Conservation (phyloP, 106 monocot species). For the Allium fistulosum region DNA sequence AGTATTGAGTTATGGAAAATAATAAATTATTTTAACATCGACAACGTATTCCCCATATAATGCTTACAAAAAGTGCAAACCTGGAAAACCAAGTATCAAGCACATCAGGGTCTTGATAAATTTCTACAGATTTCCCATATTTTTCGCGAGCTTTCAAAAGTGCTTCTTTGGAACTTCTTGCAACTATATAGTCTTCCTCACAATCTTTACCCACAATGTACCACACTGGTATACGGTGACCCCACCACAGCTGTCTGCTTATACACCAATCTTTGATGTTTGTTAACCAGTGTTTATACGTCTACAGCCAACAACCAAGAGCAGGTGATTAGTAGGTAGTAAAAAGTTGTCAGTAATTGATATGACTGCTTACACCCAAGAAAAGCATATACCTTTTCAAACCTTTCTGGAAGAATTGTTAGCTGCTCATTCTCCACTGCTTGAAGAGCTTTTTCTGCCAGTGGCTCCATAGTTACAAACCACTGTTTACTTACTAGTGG, state of each 20-base stretch:
- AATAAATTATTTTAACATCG: no score
- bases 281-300: slow-evolving; percentile 92
- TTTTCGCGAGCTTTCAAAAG: slow-evolving; percentile 61
- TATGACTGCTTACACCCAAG: background rate
- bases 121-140: slow-evolving; percentile 88
- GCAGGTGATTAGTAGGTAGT: background rate
- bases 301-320: slow-evolving; percentile 34
- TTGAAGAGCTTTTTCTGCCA: slow-evolving; percentile 91
- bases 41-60: no score
- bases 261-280: slow-evolving; percentile 99
- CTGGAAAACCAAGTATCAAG: slow-evolving; percentile 99
- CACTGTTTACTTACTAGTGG: slow-evolving; percentile 97
- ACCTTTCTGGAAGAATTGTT: slow-evolving; percentile 88
- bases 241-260: slow-evolving; percentile 99
- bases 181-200: slow-evolving; percentile 92
- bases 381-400: slow-evolving; percentile 65
- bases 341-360: background rate
- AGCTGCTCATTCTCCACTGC: slow-evolving; percentile 72
- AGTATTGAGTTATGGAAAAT: no score
- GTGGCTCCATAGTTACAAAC: slow-evolving; percentile 96
- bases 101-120: slow-evolving; percentile 99
- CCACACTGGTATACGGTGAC: slow-evolving; percentile 98
- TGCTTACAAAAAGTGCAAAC: slow-evolving; percentile 21
- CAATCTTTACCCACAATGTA: slow-evolving; percentile 78
- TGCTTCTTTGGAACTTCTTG: slow-evolving; percentile 73